Base-by-base conservation (phyloP, 345 rosid genomes). In the Laguncularia racemosa region DNA sequence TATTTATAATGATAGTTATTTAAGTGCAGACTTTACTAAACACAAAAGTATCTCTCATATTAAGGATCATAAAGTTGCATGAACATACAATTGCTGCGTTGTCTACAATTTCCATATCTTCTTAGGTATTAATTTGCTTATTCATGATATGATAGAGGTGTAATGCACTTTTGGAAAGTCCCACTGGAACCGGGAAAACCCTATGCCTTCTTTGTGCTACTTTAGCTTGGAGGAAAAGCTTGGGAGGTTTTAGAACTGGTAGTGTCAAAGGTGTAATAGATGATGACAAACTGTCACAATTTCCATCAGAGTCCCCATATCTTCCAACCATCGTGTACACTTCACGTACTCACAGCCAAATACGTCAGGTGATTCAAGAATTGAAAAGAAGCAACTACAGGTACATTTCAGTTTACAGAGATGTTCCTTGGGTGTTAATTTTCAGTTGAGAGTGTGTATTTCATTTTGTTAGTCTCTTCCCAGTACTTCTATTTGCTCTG, bases 151-250 rank as follows among this genome's bases (percentile, higher is more conserved):
- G 62, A 58, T 80, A 93, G 99, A 78, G 75, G 68, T 78, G 90
- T 58, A 89, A 87, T 75, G 97, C 95, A 12, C 91, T 93, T 54
- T 72, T 93, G 79, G 99, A 93, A 76, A 93, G 97, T 71, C 99
- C 97, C 12, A 89, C 99, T 47, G 99, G 97, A 62, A 93, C 99
- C 3, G 96, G 99, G 58, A 93, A 93, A 74, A 93, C 99, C 12
- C 63, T 87, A 48, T 89, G 96, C 73, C 95, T 93, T 69, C 95
- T 89, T 14, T 93, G 99, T 75, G 96, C 97, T 52, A 84, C 97
- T 56, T 71, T 93, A 82, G 92, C 90, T n/a, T 93, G 99, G 99
- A 82, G 99, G 78, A 89, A 81, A 76, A 89, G 84, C 70, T 70
- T 89, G 67, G 99, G 92, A 58, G 63, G 55, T 48, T 93, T 89